Evolutionary conservation across 2,329 filamentous ascomycete genomes (phyloP), one percentile per base, ranked within the genome.

Genomic region (Cladobotryum mycophilum): DNA sequence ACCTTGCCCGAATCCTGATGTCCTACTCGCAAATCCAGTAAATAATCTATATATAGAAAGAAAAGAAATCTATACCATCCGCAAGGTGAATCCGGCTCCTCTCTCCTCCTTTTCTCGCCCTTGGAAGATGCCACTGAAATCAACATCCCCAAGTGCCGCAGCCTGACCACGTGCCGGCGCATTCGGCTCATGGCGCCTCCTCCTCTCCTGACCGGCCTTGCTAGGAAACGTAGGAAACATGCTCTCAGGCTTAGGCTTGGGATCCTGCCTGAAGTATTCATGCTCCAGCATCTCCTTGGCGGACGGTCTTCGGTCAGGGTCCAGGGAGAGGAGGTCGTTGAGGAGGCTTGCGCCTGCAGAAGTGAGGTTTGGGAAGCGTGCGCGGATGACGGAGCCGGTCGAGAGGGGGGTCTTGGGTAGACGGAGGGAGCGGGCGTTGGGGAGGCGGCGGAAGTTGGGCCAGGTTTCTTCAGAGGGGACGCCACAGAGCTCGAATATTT

Each of bases 161-260:
- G 81, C 81, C 51, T 86, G 82, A 0, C 90, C 91, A 33, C 92
- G 76, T 37, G 80, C 81, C 0, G 93, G 93, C 6, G 93, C 93
- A 66, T 90, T 85, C 1, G 93, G 93, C 53, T 84, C 82, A 53
- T 80, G 76, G 36, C 81, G 76, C 56, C 88, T 75, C 59, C 90
- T 76, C 63, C 84, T 86, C 74, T 99, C 93, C 74, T 93, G 87
- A 1, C 90, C 89, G 0, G 93, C 93, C 68, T 95, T 96, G 60
- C 88, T 93, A 0, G 93, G 93, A 66, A 97, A 99, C 0, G 93
- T 97, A 2, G 93, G 93, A 64, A 99, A 97, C 84, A 99, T 86
- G 60, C 86, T 86, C 64, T 89, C 86, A 7, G 86, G 84, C 71
- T 97, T 97, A 1, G 91, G 89, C 54, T 87, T 87, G 1, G 93